Conservation (phyloP, 345 rosid species). For the Noccaea bulbosa region DNA sequence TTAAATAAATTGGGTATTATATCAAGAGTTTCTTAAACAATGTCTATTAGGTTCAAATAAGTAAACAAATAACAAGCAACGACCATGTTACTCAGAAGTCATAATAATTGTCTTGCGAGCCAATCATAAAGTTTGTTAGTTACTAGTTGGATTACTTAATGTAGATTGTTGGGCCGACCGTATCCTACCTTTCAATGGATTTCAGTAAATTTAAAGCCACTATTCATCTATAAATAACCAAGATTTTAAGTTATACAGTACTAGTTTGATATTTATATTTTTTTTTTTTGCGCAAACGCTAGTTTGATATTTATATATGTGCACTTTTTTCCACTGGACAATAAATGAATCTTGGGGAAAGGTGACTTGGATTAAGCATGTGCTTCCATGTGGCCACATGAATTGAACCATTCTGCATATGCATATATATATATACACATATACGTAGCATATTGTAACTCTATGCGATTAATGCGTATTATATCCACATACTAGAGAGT, state of each 20-base stretch:
- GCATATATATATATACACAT: not conserved
- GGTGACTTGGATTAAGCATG: slow-evolving; percentile 33
- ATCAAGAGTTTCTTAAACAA: slow-evolving; percentile 5
- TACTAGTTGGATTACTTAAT: slow-evolving; percentile 44
- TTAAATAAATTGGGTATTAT: slow-evolving; percentile 7
- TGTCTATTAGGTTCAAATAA: slow-evolving; percentile 35
- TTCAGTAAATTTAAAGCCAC: slow-evolving; percentile 31
- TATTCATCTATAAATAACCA: slow-evolving; percentile 23
- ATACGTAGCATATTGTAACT: slow-evolving; percentile 17
- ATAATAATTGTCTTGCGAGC: slow-evolving; percentile 37
- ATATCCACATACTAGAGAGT: slow-evolving; percentile 6
- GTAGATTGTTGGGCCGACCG: slow-evolving; percentile 43
- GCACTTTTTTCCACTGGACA: slow-evolving; percentile 18
- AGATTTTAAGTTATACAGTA: slow-evolving; percentile 1
- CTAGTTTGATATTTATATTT: not conserved
- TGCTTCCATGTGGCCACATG: slow-evolving; percentile 49
- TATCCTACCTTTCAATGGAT: slow-evolving; percentile 31
- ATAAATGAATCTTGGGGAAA: slow-evolving; percentile 34
- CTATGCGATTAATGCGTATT: slow-evolving; percentile 7
- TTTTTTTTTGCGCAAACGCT: too few species aligned
- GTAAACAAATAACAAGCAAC: slow-evolving; percentile 26
- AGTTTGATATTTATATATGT: slow-evolving; percentile 16
- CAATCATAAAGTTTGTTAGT: slow-evolving; percentile 45
- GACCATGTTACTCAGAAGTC: slow-evolving; percentile 47
- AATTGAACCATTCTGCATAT: slow-evolving; percentile 32